Evolutionary conservation across 371 early-diverging fungal genomes (phyloP).

Genomic region (Mucor irregularis): DNA sequence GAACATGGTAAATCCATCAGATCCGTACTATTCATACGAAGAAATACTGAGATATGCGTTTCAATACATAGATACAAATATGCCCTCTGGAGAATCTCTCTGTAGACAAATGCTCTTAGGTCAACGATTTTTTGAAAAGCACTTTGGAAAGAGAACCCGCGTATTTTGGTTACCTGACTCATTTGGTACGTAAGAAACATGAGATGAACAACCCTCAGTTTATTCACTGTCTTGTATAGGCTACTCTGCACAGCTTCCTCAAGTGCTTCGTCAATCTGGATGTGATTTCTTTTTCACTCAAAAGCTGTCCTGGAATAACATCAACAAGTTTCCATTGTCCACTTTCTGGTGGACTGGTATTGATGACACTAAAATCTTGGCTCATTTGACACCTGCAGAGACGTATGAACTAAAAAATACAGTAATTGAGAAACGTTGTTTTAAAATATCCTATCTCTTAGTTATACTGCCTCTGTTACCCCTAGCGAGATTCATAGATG

Average conservation of each 20-base stretch:
- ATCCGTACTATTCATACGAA: not conserved
- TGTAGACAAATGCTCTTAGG: conserved; percentile 91
- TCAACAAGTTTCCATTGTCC: conserved; percentile 96
- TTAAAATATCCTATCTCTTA: conserved; percentile 3
- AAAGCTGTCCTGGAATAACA: conserved; percentile 97
- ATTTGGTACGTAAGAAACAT: conserved; percentile 56
- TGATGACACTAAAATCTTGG: conserved; percentile 72
- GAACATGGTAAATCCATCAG: conserved; percentile 42
- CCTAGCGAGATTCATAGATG: conserved; percentile 43
- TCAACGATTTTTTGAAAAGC: conserved; percentile 82
- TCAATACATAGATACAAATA: conserved; percentile 85
- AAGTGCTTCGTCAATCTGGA: conserved; percentile 81
- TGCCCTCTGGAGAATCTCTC: conserved; percentile 94
- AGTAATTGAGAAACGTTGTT: too few species aligned
- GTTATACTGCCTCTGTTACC: conserved; percentile 41
- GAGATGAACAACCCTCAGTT: not conserved
- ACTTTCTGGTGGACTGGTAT: conserved; percentile 88
- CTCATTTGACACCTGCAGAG: conserved; percentile 86
- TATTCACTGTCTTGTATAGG: conserved; percentile 18
- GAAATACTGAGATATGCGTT: not conserved
- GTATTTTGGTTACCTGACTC: conserved; percentile 97
- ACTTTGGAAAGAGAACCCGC: conserved; percentile 78
- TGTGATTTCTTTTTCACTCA: conserved; percentile 97
- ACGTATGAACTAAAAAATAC: conserved; percentile 54
- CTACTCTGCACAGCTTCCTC: conserved; percentile 78